Percentiles rank a stretch among this genome's conserved stretches.
Conservation (phyloP, 345 rosid species). For the Brassica juncea region DNA sequence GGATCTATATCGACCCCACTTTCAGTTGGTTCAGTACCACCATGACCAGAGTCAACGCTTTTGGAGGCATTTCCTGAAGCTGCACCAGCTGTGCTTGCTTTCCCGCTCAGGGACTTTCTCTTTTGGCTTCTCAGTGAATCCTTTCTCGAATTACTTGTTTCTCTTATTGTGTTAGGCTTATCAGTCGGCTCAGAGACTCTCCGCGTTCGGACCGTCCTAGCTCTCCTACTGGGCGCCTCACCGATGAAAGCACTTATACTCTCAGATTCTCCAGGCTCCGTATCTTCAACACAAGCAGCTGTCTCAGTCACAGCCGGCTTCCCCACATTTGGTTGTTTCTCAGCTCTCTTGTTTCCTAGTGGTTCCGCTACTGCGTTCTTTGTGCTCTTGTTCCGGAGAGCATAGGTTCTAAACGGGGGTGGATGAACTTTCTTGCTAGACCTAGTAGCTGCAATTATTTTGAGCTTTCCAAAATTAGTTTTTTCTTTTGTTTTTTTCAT, state of each 20-base stretch:
- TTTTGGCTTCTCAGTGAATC: background rate
- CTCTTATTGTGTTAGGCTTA: background rate
- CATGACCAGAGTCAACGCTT: background rate
- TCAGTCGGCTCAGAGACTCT: background rate
- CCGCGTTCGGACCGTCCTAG: background rate
- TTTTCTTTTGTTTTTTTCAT: background rate
- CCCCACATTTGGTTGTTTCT: background rate
- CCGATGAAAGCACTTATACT: background rate
- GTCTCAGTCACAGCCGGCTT: background rate
- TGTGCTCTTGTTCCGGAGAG: background rate
- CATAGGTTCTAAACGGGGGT: background rate
- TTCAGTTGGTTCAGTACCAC: conserved; percentile 40
- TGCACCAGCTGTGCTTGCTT: background rate
- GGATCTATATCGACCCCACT: conserved; percentile 43
- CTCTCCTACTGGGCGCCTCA: background rate
- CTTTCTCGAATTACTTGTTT: background rate
- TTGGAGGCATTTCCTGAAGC: background rate
- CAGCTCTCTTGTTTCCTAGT: background rate
- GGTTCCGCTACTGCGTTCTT: background rate
- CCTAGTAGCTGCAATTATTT: background rate
- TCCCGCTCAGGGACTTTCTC: background rate
- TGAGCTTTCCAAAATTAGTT: background rate
- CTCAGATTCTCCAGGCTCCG: background rate
- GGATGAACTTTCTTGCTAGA: background rate
- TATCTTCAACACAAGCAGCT: background rate